A percentile compares a stretch with the other conserved stretches of the same genome.
phyloP scores from a whole-genome alignment of 1,139 yeast species.

The Candida buenavistaensis region DNA sequence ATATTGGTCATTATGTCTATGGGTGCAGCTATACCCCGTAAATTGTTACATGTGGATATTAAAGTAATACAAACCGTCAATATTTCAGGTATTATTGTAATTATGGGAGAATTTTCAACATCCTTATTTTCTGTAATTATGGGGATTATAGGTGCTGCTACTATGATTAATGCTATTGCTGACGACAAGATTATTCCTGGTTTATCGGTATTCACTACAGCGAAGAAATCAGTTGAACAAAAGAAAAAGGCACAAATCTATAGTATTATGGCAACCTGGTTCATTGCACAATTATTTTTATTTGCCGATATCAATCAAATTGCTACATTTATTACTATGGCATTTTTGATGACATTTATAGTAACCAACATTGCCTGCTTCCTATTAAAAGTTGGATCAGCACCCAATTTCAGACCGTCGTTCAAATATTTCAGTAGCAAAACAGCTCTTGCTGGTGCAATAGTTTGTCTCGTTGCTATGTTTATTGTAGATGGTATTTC shows the following conservation, averaged over 20 bases:
- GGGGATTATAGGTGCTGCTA: slow-evolving; percentile 94
- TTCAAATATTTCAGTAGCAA: slow-evolving; percentile 80
- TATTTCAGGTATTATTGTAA: slow-evolving; percentile 63
- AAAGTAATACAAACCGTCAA: slow-evolving; percentile 84
- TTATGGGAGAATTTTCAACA: slow-evolving; percentile 89
- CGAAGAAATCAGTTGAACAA: slow-evolving; percentile 33
- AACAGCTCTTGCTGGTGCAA: slow-evolving; percentile 78
- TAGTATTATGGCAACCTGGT: slow-evolving; percentile 69
- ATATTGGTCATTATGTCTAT: slow-evolving; percentile 73
- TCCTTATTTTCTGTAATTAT: slow-evolving; percentile 89
- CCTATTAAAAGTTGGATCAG: slow-evolving; percentile 80
- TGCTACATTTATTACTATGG: slow-evolving; percentile 95
- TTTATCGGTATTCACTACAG: slow-evolving; percentile 55
- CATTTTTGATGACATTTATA: slow-evolving; percentile 91
- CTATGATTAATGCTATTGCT: slow-evolving; percentile 86
- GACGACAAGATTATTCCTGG: slow-evolving; percentile 85
- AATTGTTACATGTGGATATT: slow-evolving; percentile 70
- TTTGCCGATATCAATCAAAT: slow-evolving; percentile 90
- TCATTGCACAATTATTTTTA: slow-evolving; percentile 76
- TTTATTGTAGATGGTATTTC: slow-evolving; percentile 89
- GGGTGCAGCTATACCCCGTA: slow-evolving; percentile 79
- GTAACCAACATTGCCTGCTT: slow-evolving; percentile 94
- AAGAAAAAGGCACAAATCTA: slow-evolving; percentile 55
- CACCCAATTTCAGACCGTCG: slow-evolving; percentile 95
- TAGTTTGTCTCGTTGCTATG: slow-evolving; percentile 78